Conservation (phyloP, 768 basidiomycete species). For the Mycena galericulata region DNA sequence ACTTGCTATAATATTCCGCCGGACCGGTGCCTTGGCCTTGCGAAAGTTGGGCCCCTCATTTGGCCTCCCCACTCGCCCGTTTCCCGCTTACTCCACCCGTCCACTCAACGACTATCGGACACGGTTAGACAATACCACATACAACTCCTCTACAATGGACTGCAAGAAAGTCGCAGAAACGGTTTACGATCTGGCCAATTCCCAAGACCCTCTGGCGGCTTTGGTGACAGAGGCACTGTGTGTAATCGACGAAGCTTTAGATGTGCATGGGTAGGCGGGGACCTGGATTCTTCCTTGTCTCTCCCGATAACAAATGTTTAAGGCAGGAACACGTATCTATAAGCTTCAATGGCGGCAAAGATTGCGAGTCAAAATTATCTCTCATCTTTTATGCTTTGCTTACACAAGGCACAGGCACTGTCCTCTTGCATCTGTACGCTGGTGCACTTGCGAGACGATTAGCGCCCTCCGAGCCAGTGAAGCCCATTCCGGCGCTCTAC, state of each 20-base stretch:
- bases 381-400: constrained; percentile 1
- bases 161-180: constrained; percentile 62
- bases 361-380: constrained; percentile 71
- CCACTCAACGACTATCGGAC: neutral
- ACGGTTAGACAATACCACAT: neutral
- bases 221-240: constrained; percentile 83
- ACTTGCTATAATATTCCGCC: too few relatives aligned
- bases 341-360: constrained; percentile 99
- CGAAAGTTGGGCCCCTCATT: neutral
- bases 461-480: constrained; percentile 47
- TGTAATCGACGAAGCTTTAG: constrained; percentile 84
- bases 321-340: constrained; percentile 82
- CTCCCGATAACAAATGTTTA: constrained; percentile 35
- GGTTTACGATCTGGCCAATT: constrained; percentile 73
- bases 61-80: neutral
- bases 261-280: constrained; percentile 82
- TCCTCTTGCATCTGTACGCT: constrained; percentile 91
- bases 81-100: neutral
- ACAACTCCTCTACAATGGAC: constrained; percentile 54
- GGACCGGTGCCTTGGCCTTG: neutral
- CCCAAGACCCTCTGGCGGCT: constrained; percentile 64
- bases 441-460: constrained; percentile 71
- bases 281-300: constrained; percentile 11
- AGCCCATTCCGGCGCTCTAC: constrained; percentile 78
- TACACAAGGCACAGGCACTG: constrained; percentile 75